These are phyloP conservation scores for Ophiostoma tasmaniense DNA, from an alignment of 2,329 filamentous ascomycete species.

Conservation along the genomic window DNA sequence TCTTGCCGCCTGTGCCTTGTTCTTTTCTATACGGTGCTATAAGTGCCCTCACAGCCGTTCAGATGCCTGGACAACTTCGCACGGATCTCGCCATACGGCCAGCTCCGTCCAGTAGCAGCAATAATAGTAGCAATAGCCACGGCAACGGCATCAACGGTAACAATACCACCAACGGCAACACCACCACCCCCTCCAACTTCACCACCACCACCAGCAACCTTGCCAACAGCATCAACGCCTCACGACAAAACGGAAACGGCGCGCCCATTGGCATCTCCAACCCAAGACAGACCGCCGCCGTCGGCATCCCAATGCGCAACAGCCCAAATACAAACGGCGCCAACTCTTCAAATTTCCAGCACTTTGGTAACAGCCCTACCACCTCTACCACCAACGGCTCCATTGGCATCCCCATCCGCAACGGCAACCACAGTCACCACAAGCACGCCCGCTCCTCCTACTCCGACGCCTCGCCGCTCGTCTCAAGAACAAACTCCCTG, in stretches of 20 bases:
- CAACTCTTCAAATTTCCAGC: background rate
- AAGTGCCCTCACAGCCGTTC: background rate
- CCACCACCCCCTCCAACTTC: background rate
- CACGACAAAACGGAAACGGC: slow-evolving; percentile 4
- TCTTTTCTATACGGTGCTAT: background rate
- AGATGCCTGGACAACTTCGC: slow-evolving; percentile 21
- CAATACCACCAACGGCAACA: background rate
- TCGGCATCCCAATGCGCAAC: background rate
- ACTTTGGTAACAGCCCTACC: background rate
- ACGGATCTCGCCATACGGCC: slow-evolving; percentile 24
- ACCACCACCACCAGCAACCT: slow-evolving; percentile 6
- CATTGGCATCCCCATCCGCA: slow-evolving; percentile 16
- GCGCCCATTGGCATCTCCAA: slow-evolving; percentile 15
- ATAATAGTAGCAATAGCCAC: background rate
- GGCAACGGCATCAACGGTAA: background rate
- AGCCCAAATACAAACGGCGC: slow-evolving; percentile 7
- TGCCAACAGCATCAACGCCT: background rate
- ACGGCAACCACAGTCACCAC: slow-evolving; percentile 35
- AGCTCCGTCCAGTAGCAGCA: slow-evolving; percentile 16
- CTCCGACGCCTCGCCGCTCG: slow-evolving; percentile 49
- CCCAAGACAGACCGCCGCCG: background rate
- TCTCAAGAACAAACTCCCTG: slow-evolving; percentile 50
- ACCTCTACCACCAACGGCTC: background rate
- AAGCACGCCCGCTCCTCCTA: slow-evolving; percentile 56
- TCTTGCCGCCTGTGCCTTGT: too few species aligned